phyloP scores from a whole-genome alignment of 2,329 filamentous ascomycete genomes.

The Parafenestella ontariensis region DNA sequence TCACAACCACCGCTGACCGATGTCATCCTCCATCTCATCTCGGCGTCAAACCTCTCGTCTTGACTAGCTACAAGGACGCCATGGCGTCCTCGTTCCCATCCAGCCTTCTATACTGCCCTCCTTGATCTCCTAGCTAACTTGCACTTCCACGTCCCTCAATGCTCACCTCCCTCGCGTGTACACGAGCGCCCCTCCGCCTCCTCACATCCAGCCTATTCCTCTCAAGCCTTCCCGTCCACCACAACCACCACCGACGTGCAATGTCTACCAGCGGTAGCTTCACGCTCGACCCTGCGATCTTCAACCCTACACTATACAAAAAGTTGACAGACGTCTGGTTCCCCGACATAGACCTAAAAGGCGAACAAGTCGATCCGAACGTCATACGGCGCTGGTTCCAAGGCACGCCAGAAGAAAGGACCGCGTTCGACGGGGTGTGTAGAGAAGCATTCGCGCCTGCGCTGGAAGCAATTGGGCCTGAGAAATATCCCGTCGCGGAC shows the following conservation, averaged over 20 bases:
- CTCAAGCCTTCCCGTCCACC: neutral
- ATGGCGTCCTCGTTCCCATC: too few relatives aligned
- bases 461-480: constrained; percentile 48
- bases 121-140: neutral
- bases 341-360: constrained; percentile 34
- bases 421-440: constrained; percentile 49
- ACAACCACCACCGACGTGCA: constrained; percentile 15
- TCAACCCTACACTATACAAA: constrained; percentile 50
- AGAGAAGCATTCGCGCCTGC: constrained; percentile 42
- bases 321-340: constrained; percentile 51
- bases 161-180: constrained; percentile 8
- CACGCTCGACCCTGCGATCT: constrained; percentile 49
- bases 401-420: constrained; percentile 40
- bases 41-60: too few relatives aligned
- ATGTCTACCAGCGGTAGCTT: too few relatives aligned
- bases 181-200: constrained; percentile 9
- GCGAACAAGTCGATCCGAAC: constrained; percentile 29
- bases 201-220: constrained; percentile 1
- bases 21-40: too few relatives aligned
- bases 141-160: too few relatives aligned
- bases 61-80: neutral
- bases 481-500: constrained; percentile 27
- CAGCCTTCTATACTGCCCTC: too few relatives aligned
- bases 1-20: neutral
- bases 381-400: constrained; percentile 49